Conservation (phyloP, 768 basidiomycete genomes). For the Lentinula sp. region DNA sequence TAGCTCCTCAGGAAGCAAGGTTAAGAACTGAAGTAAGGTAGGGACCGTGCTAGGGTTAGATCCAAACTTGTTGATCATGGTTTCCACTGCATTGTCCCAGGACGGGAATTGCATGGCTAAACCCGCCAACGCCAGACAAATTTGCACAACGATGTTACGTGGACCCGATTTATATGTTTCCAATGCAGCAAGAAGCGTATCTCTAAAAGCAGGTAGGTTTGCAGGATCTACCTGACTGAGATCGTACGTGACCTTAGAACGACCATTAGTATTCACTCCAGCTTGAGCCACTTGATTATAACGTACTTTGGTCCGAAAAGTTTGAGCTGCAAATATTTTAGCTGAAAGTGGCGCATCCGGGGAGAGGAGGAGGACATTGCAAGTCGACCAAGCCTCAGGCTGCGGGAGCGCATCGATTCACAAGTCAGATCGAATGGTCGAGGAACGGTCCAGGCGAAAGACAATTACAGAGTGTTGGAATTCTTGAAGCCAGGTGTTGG, state of each 20-base stretch:
- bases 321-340: slow-evolving; percentile 94
- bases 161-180: slow-evolving; percentile 70
- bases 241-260: slow-evolving; percentile 87
- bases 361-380: slow-evolving; percentile 83
- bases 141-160: slow-evolving; percentile 78
- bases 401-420: slow-evolving; percentile 59
- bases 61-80: slow-evolving; percentile 82
- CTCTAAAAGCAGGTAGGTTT: slow-evolving; percentile 74
- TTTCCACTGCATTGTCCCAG: slow-evolving; percentile 78
- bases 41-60: slow-evolving; percentile 79
- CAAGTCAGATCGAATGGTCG: slow-evolving; percentile 57
- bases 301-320: slow-evolving; percentile 88
- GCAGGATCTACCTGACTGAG: slow-evolving; percentile 76
- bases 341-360: slow-evolving; percentile 73
- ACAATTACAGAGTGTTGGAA: slow-evolving; percentile 98
- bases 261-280: slow-evolving; percentile 19
- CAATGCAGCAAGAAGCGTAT: slow-evolving; percentile 79
- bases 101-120: slow-evolving; percentile 83
- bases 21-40: slow-evolving; percentile 82
- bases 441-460: slow-evolving; percentile 66
- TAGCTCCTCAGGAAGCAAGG: slow-evolving; percentile 86
- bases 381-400: slow-evolving; percentile 95
- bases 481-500: slow-evolving; percentile 94
- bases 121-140: slow-evolving; percentile 86
- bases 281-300: neutral